These are phyloP conservation scores for Alloteropsis semialata DNA, from an alignment of 176 grass and related monocot genomes.

Conservation along the genomic window DNA sequence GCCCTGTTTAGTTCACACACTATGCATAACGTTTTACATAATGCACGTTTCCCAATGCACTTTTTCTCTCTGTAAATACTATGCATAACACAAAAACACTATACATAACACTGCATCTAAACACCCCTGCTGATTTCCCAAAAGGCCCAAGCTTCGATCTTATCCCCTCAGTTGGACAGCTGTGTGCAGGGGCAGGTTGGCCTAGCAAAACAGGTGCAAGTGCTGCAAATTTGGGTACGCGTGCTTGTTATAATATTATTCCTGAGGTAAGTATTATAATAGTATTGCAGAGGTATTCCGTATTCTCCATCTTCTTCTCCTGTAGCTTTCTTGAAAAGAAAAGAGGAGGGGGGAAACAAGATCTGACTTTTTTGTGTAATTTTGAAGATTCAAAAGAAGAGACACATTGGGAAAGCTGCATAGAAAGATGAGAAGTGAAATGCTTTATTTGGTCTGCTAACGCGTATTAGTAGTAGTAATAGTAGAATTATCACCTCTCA, in stretches of 20 bases:
- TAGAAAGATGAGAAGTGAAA: constrained; percentile 12
- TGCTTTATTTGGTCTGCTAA: neutral
- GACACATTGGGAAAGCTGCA: neutral
- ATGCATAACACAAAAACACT: too few relatives aligned
- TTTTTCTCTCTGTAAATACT: too few relatives aligned
- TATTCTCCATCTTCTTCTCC: too few relatives aligned
- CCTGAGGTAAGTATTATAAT: too few relatives aligned
- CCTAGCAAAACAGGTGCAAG: neutral
- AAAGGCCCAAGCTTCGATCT: constrained; percentile 11
- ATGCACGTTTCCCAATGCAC: too few relatives aligned
- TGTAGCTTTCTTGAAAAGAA: too few relatives aligned
- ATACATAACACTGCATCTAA: too few relatives aligned
- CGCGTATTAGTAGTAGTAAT: neutral
- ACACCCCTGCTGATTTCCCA: neutral
- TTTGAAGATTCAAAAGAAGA: neutral
- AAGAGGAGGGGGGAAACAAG: neutral
- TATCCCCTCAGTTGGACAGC: constrained; percentile 14
- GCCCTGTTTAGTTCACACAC: too few relatives aligned
- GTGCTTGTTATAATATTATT: neutral
- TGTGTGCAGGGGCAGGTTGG: neutral
- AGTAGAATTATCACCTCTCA: neutral
- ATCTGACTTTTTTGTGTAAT: neutral
- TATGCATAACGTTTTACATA: too few relatives aligned
- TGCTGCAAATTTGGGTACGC: constrained; percentile 15
- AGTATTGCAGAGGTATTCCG: too few relatives aligned